Evolutionary conservation across 2,329 filamentous ascomycete species (phyloP).

Genomic region (Coccinonectria pachysandricola): DNA sequence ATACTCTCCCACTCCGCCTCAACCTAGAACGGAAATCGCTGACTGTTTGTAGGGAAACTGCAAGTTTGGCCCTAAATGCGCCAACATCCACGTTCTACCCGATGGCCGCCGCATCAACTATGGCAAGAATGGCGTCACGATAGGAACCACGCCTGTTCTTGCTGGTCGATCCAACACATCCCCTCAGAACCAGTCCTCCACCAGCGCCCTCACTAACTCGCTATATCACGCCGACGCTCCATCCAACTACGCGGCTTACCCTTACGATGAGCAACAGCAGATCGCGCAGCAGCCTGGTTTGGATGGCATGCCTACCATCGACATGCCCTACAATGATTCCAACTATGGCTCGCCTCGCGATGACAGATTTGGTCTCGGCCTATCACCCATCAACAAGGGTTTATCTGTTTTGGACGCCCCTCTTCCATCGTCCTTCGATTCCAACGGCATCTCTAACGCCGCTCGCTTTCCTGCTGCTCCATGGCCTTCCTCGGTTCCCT

Average conservation of each 20-base stretch:
- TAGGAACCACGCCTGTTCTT: conserved; percentile 48
- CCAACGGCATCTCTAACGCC: conserved; percentile 86
- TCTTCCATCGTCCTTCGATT: conserved; percentile 89
- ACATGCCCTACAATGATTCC: conserved; percentile 47
- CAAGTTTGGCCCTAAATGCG: conserved; percentile 97
- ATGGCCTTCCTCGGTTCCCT: conserved; percentile 85
- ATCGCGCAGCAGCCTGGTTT: conserved; percentile 33
- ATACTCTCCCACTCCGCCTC: conserved; percentile 2
- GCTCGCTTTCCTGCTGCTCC: conserved; percentile 69
- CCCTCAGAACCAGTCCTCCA: conserved; percentile 48
- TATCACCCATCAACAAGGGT: conserved; percentile 64
- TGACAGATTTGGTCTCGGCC: conserved; percentile 57
- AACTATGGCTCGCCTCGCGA: conserved; percentile 78
- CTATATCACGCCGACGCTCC: conserved; percentile 35
- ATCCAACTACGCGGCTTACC: conserved; percentile 28
- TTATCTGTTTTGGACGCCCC: conserved; percentile 91
- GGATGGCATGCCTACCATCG: conserved; percentile 46
- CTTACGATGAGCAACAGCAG: conserved; percentile 30
- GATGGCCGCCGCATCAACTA: conserved; percentile 89
- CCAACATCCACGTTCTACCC: conserved; percentile 88
- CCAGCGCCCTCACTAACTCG: conserved; percentile 54
- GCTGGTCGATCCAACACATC: conserved; percentile 51
- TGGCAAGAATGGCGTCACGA: conserved; percentile 57
- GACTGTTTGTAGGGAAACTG: conserved; percentile 67
- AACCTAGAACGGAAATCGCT: conserved; percentile 9